phyloP scores from a whole-genome alignment of 164 flowering plant genomes.

The Kingdonia uniflora region DNA sequence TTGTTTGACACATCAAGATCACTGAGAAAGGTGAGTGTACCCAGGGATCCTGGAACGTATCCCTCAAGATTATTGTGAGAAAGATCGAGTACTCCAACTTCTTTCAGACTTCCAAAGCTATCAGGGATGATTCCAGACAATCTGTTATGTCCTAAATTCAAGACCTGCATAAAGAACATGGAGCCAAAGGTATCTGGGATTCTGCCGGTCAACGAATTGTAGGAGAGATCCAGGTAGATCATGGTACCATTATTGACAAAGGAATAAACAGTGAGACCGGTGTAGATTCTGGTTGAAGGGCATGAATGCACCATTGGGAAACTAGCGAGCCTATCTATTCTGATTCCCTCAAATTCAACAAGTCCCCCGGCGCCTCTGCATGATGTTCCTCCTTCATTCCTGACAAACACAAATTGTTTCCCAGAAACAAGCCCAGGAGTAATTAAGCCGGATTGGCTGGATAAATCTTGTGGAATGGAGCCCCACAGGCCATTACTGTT shows the following conservation, averaged over 20 bases:
- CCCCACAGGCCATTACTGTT: conserved; percentile 65
- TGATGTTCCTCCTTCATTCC: conserved; percentile 77
- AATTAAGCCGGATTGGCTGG: conserved; percentile 49
- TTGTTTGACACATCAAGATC: conserved; percentile 88
- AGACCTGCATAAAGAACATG: conserved; percentile 56
- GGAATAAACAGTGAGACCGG: conserved; percentile 51
- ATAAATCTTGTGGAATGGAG: conserved; percentile 44
- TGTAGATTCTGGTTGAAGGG: conserved; percentile 59
- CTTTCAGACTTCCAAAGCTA: conserved; percentile 49
- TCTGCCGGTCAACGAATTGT: conserved; percentile 53
- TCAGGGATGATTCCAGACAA: conserved; percentile 56
- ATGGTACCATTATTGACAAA: conserved; percentile 56
- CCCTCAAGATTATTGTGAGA: conserved; percentile 72
- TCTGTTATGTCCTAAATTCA: conserved; percentile 68
- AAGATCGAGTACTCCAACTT: conserved; percentile 59
- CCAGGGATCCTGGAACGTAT: conserved; percentile 49
- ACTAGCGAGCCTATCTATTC: conserved; percentile 36
- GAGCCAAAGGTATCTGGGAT: conserved; percentile 56
- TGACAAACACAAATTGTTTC: conserved; percentile 75
- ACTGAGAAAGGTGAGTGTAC: conserved; percentile 59
- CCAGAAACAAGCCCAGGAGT: conserved; percentile 57
- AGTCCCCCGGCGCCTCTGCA: conserved; percentile 89
- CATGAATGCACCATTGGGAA: conserved; percentile 63
- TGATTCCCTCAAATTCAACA: conserved; percentile 72
- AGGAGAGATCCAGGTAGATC: conserved; percentile 84